Evolutionary conservation across 164 flowering plant species (phyloP).

Genomic region (Piper betle): DNA sequence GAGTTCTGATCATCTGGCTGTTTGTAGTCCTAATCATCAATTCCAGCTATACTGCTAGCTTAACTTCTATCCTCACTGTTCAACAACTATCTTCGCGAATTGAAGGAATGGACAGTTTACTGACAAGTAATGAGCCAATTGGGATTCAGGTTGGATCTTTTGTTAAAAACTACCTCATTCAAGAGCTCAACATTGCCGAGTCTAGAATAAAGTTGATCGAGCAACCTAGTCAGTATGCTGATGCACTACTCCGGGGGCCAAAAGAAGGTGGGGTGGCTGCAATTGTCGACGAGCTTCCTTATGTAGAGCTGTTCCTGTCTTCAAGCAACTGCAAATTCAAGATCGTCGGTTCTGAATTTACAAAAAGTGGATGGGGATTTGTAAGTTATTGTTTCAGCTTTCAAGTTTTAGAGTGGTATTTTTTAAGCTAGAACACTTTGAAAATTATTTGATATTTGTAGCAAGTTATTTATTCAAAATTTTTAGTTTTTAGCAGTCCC

Average conservation of each 20-base stretch:
- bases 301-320: conserved; percentile 57
- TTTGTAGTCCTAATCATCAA: conserved; percentile 85
- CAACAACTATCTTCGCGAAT: conserved; percentile 70
- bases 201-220: conserved; percentile 40
- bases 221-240: conserved; percentile 29
- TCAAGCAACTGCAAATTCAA: conserved; percentile 38
- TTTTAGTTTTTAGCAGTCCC: no score
- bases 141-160: conserved; percentile 88
- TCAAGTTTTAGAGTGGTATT: no score
- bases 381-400: conserved; percentile 35
- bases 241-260: conserved; percentile 53
- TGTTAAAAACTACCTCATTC: conserved; percentile 50
- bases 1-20: conserved; percentile 79
- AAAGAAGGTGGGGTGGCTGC: conserved; percentile 74
- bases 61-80: conserved; percentile 91
- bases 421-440: no score
- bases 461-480: no score
- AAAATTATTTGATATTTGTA: no score
- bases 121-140: conserved; percentile 46
- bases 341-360: conserved; percentile 78
- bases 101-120: conserved; percentile 65
- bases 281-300: conserved; percentile 89
- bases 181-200: conserved; percentile 54
- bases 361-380: conserved; percentile 95
- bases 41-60: conserved; percentile 95